Evolutionary conservation across 179 eudicot species (phyloP).

Genomic region (Silene coronaria): DNA sequence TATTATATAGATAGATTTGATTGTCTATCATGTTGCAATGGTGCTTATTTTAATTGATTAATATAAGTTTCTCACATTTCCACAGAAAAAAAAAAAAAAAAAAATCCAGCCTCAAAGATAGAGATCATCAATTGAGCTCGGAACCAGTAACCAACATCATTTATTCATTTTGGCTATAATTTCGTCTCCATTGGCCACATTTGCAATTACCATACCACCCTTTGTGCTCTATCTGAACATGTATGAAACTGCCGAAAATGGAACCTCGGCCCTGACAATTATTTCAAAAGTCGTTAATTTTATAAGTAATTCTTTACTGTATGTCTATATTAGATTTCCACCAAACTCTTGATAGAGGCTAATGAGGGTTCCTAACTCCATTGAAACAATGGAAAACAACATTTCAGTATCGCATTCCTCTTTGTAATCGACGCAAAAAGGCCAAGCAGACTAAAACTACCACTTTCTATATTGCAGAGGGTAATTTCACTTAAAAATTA

Average conservation of each 20-base stretch:
- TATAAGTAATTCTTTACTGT: background rate
- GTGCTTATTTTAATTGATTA: too few relatives aligned
- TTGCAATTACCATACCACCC: background rate
- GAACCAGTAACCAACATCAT: background rate
- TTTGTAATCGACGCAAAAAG: too few relatives aligned
- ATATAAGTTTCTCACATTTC: too few relatives aligned
- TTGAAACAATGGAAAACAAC: background rate
- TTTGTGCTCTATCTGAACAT: background rate
- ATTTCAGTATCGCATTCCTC: background rate
- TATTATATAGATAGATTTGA: too few relatives aligned
- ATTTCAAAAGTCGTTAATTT: constrained; percentile 4
- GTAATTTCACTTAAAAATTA: background rate
- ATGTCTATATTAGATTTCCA: too few relatives aligned
- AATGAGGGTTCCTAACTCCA: too few relatives aligned
- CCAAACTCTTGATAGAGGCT: too few relatives aligned
- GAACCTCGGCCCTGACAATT: constrained; percentile 3
- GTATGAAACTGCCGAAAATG: background rate
- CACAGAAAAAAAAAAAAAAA: too few relatives aligned
- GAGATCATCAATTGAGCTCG: background rate
- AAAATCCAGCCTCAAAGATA: too few relatives aligned
- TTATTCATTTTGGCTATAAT: background rate
- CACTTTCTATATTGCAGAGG: background rate
- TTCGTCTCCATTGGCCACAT: background rate
- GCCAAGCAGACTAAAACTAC: background rate
- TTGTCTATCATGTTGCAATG: too few relatives aligned